Conservation (phyloP, 805 yeast species). For the Millerago galiae region DNA sequence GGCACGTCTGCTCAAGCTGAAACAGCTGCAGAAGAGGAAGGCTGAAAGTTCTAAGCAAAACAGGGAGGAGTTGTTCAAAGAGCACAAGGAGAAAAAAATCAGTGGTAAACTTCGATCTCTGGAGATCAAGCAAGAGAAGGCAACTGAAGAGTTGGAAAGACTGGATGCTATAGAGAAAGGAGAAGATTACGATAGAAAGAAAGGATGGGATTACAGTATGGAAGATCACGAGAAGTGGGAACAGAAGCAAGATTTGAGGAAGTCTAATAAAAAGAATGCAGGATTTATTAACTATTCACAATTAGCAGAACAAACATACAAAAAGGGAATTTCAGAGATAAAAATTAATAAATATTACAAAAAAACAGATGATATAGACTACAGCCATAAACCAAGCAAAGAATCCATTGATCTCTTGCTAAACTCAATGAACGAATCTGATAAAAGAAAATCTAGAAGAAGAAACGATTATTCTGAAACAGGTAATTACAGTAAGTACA, state of each 20-base stretch:
- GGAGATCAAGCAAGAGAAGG: constrained; percentile 29
- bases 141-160: constrained; percentile 30
- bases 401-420: constrained; percentile 29
- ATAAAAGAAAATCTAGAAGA: constrained; percentile 28
- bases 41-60: constrained; percentile 27
- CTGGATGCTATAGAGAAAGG: constrained; percentile 26
- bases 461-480: constrained; percentile 32
- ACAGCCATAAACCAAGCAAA: constrained; percentile 32
- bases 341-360: constrained; percentile 32
- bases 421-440: constrained; percentile 15
- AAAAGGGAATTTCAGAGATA: constrained; percentile 40
- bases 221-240: constrained; percentile 66
- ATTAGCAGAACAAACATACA: constrained; percentile 56
- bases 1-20: constrained; percentile 20
- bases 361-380: constrained; percentile 25
- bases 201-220: constrained; percentile 51
- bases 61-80: constrained; percentile 32
- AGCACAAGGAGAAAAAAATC: constrained; percentile 23
- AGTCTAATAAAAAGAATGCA: constrained; percentile 23
- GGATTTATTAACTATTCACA: constrained; percentile 45
- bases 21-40: constrained; percentile 24
- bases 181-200: constrained; percentile 34
- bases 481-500: constrained; percentile 26
- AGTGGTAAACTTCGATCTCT: constrained; percentile 23
- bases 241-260: constrained; percentile 27